Percentiles rank a stretch among this genome's conserved stretches.
phyloP scores from a whole-genome alignment of 139 green algal species.

The Desmodesmus armatus region DNA sequence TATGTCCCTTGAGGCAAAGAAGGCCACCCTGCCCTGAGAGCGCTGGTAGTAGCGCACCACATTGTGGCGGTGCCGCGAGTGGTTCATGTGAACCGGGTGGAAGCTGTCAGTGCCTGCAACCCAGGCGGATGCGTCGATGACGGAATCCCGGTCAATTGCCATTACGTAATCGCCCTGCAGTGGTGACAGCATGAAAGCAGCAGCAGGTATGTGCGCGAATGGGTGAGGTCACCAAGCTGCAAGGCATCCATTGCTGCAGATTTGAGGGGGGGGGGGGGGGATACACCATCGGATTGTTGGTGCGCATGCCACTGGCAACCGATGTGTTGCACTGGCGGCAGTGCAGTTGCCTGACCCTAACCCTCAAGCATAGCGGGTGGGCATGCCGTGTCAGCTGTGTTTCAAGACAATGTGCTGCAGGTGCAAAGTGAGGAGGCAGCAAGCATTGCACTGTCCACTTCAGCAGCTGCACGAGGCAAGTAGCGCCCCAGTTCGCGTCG shows the following conservation, averaged over 20 bases:
- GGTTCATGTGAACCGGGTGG: conserved; percentile 75
- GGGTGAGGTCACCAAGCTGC: too few species aligned
- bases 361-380: background rate
- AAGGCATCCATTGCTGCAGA: background rate
- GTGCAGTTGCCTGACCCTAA: background rate
- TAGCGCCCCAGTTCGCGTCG: too few species aligned
- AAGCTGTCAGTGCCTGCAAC: conserved; percentile 57
- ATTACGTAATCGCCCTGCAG: conserved; percentile 39
- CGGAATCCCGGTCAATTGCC: conserved; percentile 50
- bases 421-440: too few species aligned
- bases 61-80: conserved; percentile 54
- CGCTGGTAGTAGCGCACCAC: conserved; percentile 58
- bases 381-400: too few species aligned
- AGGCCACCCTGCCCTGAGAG: conserved; percentile 42
- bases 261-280: too few species aligned
- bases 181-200: background rate
- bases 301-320: too few species aligned
- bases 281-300: too few species aligned
- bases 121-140: conserved; percentile 54
- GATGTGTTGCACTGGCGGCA: background rate
- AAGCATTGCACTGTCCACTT: too few species aligned
- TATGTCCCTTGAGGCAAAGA: conserved; percentile 60
- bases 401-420: background rate
- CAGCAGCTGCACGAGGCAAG: too few species aligned
- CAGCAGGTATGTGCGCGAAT: background rate